Evolutionary conservation across 2,329 filamentous ascomycete genomes (phyloP).

Genomic region (Botryotinia globosa): DNA sequence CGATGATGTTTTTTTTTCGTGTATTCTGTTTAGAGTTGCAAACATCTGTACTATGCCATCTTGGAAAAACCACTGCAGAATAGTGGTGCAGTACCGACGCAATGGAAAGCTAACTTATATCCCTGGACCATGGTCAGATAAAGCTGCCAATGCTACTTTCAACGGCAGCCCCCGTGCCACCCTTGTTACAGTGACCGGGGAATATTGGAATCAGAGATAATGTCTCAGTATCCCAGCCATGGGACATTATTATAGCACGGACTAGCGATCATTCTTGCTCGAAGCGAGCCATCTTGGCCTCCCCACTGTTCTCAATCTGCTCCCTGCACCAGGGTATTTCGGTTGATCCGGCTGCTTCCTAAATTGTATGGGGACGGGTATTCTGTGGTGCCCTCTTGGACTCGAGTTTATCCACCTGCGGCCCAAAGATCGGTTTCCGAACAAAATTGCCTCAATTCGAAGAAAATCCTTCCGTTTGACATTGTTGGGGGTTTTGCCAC

Average conservation of each 20-base stretch:
- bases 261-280: neutral
- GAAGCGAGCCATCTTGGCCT: neutral
- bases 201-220: neutral
- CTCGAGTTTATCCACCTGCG: neutral
- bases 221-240: neutral
- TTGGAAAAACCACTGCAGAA: neutral
- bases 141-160: neutral
- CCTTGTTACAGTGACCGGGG: neutral
- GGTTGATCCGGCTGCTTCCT: neutral
- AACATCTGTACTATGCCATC: neutral
- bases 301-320: neutral
- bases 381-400: neutral
- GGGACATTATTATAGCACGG: neutral
- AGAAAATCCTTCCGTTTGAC: neutral
- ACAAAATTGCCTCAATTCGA: neutral
- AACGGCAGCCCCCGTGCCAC: neutral
- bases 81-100: neutral
- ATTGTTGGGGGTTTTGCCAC: neutral
- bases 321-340: neutral
- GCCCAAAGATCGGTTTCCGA: neutral
- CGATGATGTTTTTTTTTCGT: neutral
- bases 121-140: neutral
- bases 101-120: neutral
- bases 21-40: neutral
- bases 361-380: neutral